Percentiles rank a stretch among this genome's conserved stretches.
Evolutionary conservation across 352 stramenopile genomes (phyloP).

Genomic region (Peronospora farinosa): DNA sequence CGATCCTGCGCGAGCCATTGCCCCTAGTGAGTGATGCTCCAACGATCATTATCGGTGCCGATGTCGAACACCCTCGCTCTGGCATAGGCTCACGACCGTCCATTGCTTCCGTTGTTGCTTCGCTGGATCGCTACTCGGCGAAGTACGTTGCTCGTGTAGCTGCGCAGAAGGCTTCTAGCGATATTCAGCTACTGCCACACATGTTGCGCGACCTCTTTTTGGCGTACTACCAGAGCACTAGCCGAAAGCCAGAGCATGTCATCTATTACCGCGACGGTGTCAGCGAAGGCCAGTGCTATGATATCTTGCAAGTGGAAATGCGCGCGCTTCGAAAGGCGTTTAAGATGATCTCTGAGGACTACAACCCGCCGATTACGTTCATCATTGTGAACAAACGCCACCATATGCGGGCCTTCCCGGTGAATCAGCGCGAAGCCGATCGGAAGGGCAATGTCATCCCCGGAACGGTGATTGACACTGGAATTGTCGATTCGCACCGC

Average conservation of each 20-base stretch:
- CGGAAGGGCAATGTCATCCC: slow-evolving; percentile 65
- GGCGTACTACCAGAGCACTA: slow-evolving; percentile 64
- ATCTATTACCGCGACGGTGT: slow-evolving; percentile 86
- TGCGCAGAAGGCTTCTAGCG: slow-evolving; percentile 41
- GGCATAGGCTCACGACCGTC: slow-evolving; percentile 51
- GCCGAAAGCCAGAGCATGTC: slow-evolving; percentile 68
- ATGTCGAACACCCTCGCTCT: slow-evolving; percentile 64
- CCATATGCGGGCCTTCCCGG: slow-evolving; percentile 71
- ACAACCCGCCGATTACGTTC: slow-evolving; percentile 80
- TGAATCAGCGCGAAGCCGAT: slow-evolving; percentile 37
- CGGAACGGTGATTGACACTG: slow-evolving; percentile 75
- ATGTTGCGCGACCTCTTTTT: slow-evolving; percentile 75
- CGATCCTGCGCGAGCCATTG: slow-evolving; percentile 38
- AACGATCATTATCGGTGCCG: slow-evolving; percentile 79
- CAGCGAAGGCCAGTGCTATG: slow-evolving; percentile 76
- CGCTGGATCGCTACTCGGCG: slow-evolving; percentile 55
- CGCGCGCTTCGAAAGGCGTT: slow-evolving; percentile 69
- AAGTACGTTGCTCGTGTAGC: slow-evolving; percentile 59
- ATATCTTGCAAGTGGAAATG: slow-evolving; percentile 75
- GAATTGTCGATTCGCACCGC: slow-evolving; percentile 75
- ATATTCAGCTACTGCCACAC: slow-evolving; percentile 48
- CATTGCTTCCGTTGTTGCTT: slow-evolving; percentile 77
- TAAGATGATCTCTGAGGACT: slow-evolving; percentile 46
- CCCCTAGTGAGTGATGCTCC: slow-evolving; percentile 34
- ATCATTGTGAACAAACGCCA: slow-evolving; percentile 86